Percentiles rank a stretch among this genome's conserved stretches.
Conservation (phyloP, 2,329 filamentous ascomycete species). For the Ophiostoma fasciatum region DNA sequence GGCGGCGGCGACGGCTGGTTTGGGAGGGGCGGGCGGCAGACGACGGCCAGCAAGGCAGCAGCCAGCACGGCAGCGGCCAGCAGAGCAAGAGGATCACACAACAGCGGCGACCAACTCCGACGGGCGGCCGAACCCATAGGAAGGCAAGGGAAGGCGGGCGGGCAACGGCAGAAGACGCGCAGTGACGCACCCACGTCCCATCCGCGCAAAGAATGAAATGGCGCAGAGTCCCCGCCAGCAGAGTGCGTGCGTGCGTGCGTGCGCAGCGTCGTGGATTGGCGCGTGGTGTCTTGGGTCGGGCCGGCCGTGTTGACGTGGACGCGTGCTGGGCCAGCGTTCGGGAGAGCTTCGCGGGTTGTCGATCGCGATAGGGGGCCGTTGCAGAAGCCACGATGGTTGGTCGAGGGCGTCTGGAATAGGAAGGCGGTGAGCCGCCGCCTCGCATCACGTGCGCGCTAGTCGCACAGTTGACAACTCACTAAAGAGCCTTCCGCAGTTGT, state of each 20-base stretch:
- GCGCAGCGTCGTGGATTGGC: too few species aligned
- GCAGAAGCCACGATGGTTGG: constrained; percentile 4
- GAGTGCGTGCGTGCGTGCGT: too few species aligned
- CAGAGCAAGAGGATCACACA: background rate
- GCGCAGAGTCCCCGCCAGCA: too few species aligned
- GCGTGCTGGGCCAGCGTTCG: background rate
- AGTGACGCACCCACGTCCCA: background rate
- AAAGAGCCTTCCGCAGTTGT: too few species aligned
- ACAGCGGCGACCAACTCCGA: background rate
- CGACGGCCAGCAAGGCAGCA: background rate
- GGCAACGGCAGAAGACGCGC: too few species aligned
- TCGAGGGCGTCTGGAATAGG: constrained; percentile 1
- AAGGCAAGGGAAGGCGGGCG: background rate
- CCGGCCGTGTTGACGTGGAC: background rate
- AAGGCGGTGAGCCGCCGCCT: constrained; percentile 6
- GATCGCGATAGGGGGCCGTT: background rate
- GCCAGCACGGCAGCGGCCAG: too few species aligned
- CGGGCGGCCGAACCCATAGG: background rate
- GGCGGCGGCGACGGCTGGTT: background rate
- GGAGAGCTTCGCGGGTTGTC: background rate
- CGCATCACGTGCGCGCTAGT: constrained; percentile 4
- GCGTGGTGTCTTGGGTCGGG: too few species aligned
- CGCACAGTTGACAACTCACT: background rate
- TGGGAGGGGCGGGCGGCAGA: background rate
- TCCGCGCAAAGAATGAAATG: too few species aligned